Percentiles rank a stretch among this genome's conserved stretches.
phyloP scores from a whole-genome alignment of 306 rosid species.

The Cajanus cajan region DNA sequence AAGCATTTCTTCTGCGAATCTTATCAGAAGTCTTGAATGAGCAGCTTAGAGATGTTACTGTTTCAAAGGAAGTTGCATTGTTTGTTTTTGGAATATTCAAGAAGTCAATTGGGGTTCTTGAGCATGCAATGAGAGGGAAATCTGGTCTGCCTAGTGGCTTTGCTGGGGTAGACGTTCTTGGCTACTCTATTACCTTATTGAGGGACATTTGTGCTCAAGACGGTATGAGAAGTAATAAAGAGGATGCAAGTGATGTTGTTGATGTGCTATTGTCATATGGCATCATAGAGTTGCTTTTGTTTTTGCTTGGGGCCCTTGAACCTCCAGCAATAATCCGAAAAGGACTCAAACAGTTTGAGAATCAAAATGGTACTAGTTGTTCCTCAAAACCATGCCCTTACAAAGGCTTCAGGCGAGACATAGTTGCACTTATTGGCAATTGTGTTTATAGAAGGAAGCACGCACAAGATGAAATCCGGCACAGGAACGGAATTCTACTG shows the following conservation, averaged over 20 bases:
- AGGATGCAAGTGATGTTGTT: conserved; percentile 43
- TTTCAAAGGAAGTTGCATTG: conserved; percentile 43
- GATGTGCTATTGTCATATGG: conserved; percentile 53
- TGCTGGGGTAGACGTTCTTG: conserved; percentile 51
- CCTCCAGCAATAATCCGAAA: conserved; percentile 68
- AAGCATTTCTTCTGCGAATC: conserved; percentile 45
- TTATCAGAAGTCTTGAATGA: conserved; percentile 59
- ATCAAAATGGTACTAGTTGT: conserved; percentile 29
- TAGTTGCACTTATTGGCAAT: conserved; percentile 68
- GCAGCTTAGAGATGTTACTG: conserved; percentile 39
- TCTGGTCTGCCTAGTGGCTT: conserved; percentile 69
- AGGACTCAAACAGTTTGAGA: conserved; percentile 47
- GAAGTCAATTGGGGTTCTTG: conserved; percentile 40
- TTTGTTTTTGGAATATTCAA: conserved; percentile 59
- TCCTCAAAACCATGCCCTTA: conserved; percentile 54
- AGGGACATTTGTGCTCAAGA: conserved; percentile 70
- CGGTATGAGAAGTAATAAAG: conserved; percentile 23
- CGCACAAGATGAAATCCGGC: conserved; percentile 66
- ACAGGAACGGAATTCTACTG: conserved; percentile 58
- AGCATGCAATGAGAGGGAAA: conserved; percentile 34
- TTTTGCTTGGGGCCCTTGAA: conserved; percentile 65
- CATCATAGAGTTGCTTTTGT: conserved; percentile 51
- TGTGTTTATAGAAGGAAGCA: conserved; percentile 58
- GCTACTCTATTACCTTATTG: conserved; percentile 69
- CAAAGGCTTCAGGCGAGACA: conserved; percentile 71